A percentile compares a stretch with the other conserved stretches of the same genome.
Evolutionary conservation across 1,284 basidiomycete species (phyloP).

Genomic region (Papiliotrema flavescens): DNA sequence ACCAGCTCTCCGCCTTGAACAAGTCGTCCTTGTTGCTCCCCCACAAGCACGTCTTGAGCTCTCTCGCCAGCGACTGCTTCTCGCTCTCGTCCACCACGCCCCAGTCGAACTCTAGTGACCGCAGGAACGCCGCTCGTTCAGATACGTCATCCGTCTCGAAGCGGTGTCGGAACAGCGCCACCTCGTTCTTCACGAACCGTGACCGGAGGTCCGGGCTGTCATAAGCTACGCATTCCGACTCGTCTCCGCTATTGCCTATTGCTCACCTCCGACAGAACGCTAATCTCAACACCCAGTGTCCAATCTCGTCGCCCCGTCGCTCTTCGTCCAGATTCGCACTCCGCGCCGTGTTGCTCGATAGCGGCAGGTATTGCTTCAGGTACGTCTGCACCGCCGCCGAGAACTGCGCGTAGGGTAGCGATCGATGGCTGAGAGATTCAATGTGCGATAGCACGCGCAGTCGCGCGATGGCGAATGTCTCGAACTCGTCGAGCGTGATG

Average conservation of each 20-base stretch:
- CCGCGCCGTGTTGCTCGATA: constrained; percentile 61
- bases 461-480: constrained; percentile 83
- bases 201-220: constrained; percentile 82
- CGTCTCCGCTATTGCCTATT: neutral
- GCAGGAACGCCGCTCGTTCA: constrained; percentile 71
- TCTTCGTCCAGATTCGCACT: constrained; percentile 59
- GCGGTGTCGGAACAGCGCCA: constrained; percentile 75
- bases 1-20: constrained; percentile 54
- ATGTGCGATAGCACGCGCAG: constrained; percentile 86
- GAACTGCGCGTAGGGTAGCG: constrained; percentile 42
- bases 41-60: constrained; percentile 39
- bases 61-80: constrained; percentile 43
- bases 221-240: neutral
- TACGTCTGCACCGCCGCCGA: constrained; percentile 29
- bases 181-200: constrained; percentile 87
- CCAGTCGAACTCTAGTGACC: constrained; percentile 77
- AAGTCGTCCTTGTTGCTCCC: constrained; percentile 32
- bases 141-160: constrained; percentile 65
- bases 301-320: constrained; percentile 79
- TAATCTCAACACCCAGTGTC: constrained; percentile 90
- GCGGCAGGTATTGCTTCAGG: constrained; percentile 50
- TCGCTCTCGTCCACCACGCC: constrained; percentile 62
- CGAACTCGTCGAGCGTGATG: constrained; percentile 94
- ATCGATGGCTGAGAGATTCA: constrained; percentile 63
- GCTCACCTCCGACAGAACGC: constrained; percentile 93